Base-by-base conservation (phyloP, 2,329 filamentous ascomycete species). In the Macrophomina pseudophaseolina region DNA sequence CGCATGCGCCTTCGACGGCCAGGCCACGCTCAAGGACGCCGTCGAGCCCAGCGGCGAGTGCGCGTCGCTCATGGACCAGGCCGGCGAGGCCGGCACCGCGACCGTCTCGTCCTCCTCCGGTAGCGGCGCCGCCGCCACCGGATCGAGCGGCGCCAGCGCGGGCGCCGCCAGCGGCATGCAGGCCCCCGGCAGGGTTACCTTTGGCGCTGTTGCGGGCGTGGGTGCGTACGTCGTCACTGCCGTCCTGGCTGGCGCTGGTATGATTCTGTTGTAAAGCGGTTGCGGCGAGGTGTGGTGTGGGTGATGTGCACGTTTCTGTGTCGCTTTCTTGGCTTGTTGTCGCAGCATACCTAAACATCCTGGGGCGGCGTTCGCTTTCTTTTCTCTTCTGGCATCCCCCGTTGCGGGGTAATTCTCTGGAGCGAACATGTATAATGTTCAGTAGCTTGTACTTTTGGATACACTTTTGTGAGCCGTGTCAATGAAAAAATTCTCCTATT, bases 1-100 rank as follows among this genome's bases (percentile, higher is more conserved):
- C 64, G 89, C 91, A 38, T 96, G 92, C 77, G 83, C 88, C 83
- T 94, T 94, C 80, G 81, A 85, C 67, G 90, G 91, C 72, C 81
- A 88, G 72, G 91, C 90, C 56, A 81, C 82, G 66, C 81, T 85
- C 65, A 85, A 85, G 78, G 74, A 81, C 59, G 76, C 83, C 56
- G 73, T 80, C 54, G 80, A 82, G 42, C 79, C 84, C 12, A 75
- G 74, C 30, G 80, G 81, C 35, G 78, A 77, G 66, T 94, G 92
- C 85, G 75, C 80, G 64, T 72, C 78, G 53, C 82, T 90, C 65
- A 80, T 95, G 67, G 79, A 81, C 35, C 84, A 88, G 70, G 91
- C 90, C 67, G 90, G 88, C 72, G 81, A 86, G 33, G 83, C 83
- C 66, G 87, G 87, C 38, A 85, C 84, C 59, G 86, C 86, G 59